Evolutionary conservation across 495 filamentous ascomycete species (phyloP), one percentile per base, ranked within the genome.

Genomic region (Haplographium delicatum): DNA sequence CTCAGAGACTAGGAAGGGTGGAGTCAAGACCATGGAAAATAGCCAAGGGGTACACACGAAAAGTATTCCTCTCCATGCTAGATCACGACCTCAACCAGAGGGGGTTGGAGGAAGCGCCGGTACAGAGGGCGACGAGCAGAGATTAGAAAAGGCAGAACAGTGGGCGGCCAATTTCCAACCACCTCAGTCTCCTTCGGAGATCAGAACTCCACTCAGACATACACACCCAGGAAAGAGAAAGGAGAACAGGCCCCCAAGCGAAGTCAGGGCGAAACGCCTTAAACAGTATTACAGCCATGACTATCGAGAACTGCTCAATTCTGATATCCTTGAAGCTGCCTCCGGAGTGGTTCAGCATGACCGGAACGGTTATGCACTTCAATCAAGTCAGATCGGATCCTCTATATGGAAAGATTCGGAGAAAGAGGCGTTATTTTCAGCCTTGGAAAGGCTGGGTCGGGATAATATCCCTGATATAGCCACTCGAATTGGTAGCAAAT

Each of bases 361-460:
- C 11, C n/a, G n/a, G n/a, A n/a, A n/a, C n/a, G 22, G 58, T 18
- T 16, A 51, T 4, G 38, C 48, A 1, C 52, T 74, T 4, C 16
- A 16, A 1, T 16, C 56, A n/a, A 76, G 74, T 2, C 84, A 88
- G 54, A 64, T 87, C 60, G 88, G 88, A 18, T 68, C 76, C 16
- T 80, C 83, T 8, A 44, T 65, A 11, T 97, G 91, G 91, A 81
- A 77, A 0, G 40, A 65, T 0, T 56, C 67, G 5, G 91, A 96
- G 62, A 93, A 93, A 58, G 65, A 74, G 15, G 43, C 65, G 1
- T 79, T 95, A 44, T 95, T 89, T 64, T 65, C 73, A 5, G 71
- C 75, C 1, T 63, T 95, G 10, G 70, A 74, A 2, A 72, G 76
- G 5, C 73, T 84, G 20, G 88, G 88, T 5, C 75, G 69, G 27